Evolutionary conservation across 805 yeast genomes (phyloP).

Genomic region (Schizosaccharomyces lindneri): DNA sequence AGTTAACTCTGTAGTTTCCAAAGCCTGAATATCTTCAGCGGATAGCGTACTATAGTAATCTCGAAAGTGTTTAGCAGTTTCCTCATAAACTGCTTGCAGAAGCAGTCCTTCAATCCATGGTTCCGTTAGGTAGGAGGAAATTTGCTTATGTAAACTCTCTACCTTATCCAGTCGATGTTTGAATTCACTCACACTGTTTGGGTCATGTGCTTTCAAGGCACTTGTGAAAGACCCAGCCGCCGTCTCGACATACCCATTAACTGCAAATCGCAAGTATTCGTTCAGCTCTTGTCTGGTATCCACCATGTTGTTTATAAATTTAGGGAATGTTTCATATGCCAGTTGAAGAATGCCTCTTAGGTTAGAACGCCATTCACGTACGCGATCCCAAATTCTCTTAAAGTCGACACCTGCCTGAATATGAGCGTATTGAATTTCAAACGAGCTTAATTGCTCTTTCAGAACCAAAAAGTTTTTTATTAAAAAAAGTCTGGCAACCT

Average conservation of each 20-base stretch:
- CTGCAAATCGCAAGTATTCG: conserved; percentile 41
- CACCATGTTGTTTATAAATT: conserved; percentile 35
- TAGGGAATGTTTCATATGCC: not conserved
- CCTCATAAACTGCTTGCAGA: no score
- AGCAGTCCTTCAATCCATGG: no score
- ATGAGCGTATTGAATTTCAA: conserved; percentile 50
- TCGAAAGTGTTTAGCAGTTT: no score
- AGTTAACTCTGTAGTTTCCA: no score
- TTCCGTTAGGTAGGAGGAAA: no score
- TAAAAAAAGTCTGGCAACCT: conserved; percentile 40
- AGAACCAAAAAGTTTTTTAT: conserved; percentile 48
- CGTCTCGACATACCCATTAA: conserved; percentile 36
- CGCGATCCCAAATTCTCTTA: conserved; percentile 34
- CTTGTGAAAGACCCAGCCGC: not conserved
- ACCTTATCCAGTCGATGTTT: not conserved
- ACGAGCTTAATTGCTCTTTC: conserved; percentile 41
- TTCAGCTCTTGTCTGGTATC: conserved; percentile 57
- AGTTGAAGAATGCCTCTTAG: not conserved
- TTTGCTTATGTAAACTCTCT: no score
- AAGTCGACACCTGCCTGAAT: conserved; percentile 53
- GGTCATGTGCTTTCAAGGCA: not conserved
- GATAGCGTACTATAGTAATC: no score
- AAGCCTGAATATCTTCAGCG: no score
- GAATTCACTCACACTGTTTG: not conserved
- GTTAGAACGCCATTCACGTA: not conserved